Percentiles rank a stretch among this genome's conserved stretches.
These are phyloP conservation scores for Chaetoceros muelleri DNA, from an alignment of 108 stramenopile genomes.

Conservation along the genomic window DNA sequence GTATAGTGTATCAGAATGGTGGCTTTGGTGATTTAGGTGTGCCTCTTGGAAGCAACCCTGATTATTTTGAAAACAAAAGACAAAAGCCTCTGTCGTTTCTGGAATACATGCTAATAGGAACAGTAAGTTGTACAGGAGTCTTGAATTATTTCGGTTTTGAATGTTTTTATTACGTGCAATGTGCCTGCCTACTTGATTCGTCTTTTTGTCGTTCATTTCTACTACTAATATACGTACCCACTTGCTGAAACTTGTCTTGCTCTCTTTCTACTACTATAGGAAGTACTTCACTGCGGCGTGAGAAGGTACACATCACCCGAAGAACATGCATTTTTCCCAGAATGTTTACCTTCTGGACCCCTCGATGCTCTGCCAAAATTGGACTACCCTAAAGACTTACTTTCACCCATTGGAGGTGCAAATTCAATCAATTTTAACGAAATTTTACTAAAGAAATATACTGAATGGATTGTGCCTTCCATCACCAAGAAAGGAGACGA, in stretches of 20 bases:
- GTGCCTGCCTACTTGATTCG: too few relatives aligned
- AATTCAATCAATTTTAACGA: slow-evolving; percentile 84
- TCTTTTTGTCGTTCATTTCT: too few relatives aligned
- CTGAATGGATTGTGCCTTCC: slow-evolving; percentile 71
- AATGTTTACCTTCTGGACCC: slow-evolving; percentile 55
- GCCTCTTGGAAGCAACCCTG: slow-evolving; percentile 28
- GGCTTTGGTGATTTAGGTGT: slow-evolving; percentile 48
- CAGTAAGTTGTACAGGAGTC: slow-evolving; percentile 37
- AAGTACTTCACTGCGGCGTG: slow-evolving; percentile 85
- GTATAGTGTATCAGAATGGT: slow-evolving; percentile 67
- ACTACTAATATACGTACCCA: too few relatives aligned
- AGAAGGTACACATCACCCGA: slow-evolving; percentile 98
- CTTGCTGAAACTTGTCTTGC: too few relatives aligned
- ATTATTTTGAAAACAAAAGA: neutral
- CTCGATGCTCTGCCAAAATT: slow-evolving; percentile 61
- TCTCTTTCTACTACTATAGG: too few relatives aligned
- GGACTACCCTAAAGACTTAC: slow-evolving; percentile 61
- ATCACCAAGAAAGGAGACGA: slow-evolving; percentile 81
- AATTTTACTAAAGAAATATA: slow-evolving; percentile 71
- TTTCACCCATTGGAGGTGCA: slow-evolving; percentile 53
- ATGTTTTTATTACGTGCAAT: neutral
- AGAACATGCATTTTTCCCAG: slow-evolving; percentile 94
- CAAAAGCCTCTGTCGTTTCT: slow-evolving; percentile 62
- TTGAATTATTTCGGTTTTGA: slow-evolving; percentile 2
- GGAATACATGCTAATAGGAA: slow-evolving; percentile 92